Base-by-base conservation (phyloP, 257 asterid genomes). In the Oldenlandia corymbosa region DNA sequence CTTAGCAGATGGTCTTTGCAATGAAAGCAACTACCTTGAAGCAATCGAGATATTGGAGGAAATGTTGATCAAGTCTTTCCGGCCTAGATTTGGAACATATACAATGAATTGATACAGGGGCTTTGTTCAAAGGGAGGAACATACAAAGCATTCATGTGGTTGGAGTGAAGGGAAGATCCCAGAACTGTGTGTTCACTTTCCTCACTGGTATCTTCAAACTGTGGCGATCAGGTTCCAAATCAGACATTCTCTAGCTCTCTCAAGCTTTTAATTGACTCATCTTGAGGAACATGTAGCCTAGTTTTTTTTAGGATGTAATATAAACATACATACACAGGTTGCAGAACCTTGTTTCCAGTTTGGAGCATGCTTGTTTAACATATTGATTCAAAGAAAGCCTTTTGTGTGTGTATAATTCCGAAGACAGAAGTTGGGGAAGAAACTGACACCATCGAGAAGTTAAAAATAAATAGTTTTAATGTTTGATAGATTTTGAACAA, bases 141-240 rank as follows among this genome's bases (percentile, higher is more conserved):
- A 0, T 86, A 87, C 75, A 73, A 61, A 74, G 99, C 93, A 49
- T 74, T 81, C 58, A 27, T 87, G 80, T 85, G 88, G 87, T 63
- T 92, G 78, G 97, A 92, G 83, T 68, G 87, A 86, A 70, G 88
- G 79, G 64, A 82, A 80, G 69, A 28, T 73, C 30, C 98, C 98
- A 18, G 76, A 81, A 27, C 27, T 53, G n/a, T n/a, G n/a, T n/a
- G 10, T 78, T 79, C n/a, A 84, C 80, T 2, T 91, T 96, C 46
- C 69, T 79, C 91, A 10, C 73, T 90, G 56, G 84, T 87, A 47
- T 70, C 88, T 60, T 73, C 84, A 68, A 62, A 84, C 43, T 89
- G 91, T 76, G 57, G 49, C 71, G 84, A 67, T 71, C 61, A 49
- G 36, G 68, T 32, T 30, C 59, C 63, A 30, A 37, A 50, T 65